A percentile compares a stretch with the other conserved stretches of the same genome.
Conservation (phyloP, 179 eudicot genomes). For the Pouteria campechiana region DNA sequence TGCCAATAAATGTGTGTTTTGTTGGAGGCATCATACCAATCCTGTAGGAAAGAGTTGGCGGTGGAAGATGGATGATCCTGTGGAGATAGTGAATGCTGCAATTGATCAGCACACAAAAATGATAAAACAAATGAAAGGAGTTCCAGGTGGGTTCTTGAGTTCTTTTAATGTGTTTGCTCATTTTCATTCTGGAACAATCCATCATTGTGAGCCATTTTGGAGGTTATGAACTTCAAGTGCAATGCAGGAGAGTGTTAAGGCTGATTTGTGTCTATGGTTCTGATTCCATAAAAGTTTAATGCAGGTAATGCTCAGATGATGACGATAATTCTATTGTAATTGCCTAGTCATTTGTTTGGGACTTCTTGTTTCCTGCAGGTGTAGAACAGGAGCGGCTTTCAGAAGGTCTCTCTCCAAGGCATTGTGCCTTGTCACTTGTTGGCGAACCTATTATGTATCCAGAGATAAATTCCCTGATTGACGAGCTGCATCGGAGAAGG, state of each 20-base stretch:
- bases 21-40: constrained; percentile 99
- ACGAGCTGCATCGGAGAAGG: constrained; percentile 81
- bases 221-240: too few relatives aligned
- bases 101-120: constrained; percentile 83
- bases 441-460: constrained; percentile 99
- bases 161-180: too few relatives aligned
- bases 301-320: too few relatives aligned
- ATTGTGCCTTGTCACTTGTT: constrained; percentile 98
- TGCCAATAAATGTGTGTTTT: constrained; percentile 97
- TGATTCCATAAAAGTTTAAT: too few relatives aligned
- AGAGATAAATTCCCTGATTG: constrained; percentile 76
- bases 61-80: constrained; percentile 98
- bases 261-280: too few relatives aligned
- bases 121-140: constrained; percentile 99
- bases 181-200: too few relatives aligned
- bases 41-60: constrained; percentile 94
- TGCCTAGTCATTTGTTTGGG: too few relatives aligned
- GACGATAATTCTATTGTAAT: too few relatives aligned
- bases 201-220: too few relatives aligned
- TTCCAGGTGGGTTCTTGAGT: constrained; percentile 76
- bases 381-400: constrained; percentile 61
- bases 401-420: constrained; percentile 95
- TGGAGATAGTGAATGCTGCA: constrained; percentile 80
- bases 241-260: too few relatives aligned
- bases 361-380: constrained; percentile 33